Percentiles rank a stretch among this genome's conserved stretches.
phyloP scores from a whole-genome alignment of 2,329 filamentous ascomycete species.

The Phoma sp. region DNA sequence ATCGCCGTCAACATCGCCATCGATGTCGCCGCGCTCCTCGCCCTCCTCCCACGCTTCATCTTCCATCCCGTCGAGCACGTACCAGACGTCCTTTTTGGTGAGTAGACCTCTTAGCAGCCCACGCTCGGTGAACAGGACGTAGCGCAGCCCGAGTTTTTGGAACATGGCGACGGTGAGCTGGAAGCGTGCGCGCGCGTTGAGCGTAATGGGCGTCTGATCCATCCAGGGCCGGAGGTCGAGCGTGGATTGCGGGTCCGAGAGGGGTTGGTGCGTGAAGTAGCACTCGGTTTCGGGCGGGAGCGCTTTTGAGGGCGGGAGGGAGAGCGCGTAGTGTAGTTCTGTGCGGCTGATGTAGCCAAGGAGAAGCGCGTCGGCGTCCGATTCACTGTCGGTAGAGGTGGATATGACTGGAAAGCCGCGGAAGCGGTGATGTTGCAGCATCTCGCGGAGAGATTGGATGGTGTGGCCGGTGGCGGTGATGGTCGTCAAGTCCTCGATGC shows the following conservation, averaged over 20 bases:
- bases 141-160: constrained; percentile 88
- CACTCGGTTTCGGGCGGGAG: constrained; percentile 76
- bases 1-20: no score
- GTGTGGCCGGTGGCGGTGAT: constrained; percentile 89
- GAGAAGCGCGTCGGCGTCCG: constrained; percentile 67
- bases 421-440: constrained; percentile 77
- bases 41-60: constrained; percentile 39
- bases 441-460: constrained; percentile 72
- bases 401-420: constrained; percentile 88
- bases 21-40: constrained; percentile 50
- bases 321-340: constrained; percentile 83
- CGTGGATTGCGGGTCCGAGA: constrained; percentile 73
- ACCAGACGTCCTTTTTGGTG: constrained; percentile 98
- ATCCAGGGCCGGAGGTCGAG: constrained; percentile 96
- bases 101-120: constrained; percentile 83
- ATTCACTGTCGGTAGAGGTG: neutral
- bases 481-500: constrained; percentile 86
- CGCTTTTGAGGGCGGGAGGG: constrained; percentile 64
- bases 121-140: constrained; percentile 84
- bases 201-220: constrained; percentile 95
- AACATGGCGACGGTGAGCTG: constrained; percentile 92
- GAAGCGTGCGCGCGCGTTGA: constrained; percentile 77
- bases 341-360: constrained; percentile 94
- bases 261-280: constrained; percentile 83
- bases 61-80: constrained; percentile 73